Percentiles rank a stretch among this genome's conserved stretches.
Conservation (phyloP, 1,284 basidiomycete genomes). For the Sporisorium sorghi region DNA sequence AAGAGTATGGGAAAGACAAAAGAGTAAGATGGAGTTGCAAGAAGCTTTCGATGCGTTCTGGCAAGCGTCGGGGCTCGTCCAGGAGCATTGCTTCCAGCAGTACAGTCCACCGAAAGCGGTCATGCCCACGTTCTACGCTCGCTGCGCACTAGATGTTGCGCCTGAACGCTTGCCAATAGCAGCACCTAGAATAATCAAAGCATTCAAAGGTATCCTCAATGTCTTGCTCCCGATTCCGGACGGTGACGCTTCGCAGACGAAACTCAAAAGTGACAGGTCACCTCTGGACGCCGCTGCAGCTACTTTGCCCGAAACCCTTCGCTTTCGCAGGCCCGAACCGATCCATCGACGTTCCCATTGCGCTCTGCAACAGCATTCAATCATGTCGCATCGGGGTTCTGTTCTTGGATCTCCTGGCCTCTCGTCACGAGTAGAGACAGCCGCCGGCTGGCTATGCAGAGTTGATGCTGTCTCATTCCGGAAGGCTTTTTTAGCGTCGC, state of each 20-base stretch:
- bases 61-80: not conserved
- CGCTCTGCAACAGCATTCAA: not conserved
- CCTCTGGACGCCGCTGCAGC: not conserved
- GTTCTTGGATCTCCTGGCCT: not conserved
- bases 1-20: not conserved
- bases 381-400: not conserved
- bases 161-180: not conserved
- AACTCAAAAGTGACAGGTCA: conserved; percentile 17
- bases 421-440: not conserved
- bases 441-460: conserved; percentile 6
- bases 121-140: not conserved
- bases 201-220: not conserved
- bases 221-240: not conserved
- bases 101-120: not conserved
- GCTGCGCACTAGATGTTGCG: conserved; percentile 3
- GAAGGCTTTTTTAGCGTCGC: not conserved
- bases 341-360: too few species aligned
- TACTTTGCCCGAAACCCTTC: not conserved
- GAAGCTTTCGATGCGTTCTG: not conserved
- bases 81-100: not conserved
- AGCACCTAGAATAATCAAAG: not conserved
- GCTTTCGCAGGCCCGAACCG: not conserved
- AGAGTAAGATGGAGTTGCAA: not conserved
- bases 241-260: not conserved
- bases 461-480: not conserved